Evolutionary conservation across 345 rosid species (phyloP).

Genomic region (Citrus australasica): DNA sequence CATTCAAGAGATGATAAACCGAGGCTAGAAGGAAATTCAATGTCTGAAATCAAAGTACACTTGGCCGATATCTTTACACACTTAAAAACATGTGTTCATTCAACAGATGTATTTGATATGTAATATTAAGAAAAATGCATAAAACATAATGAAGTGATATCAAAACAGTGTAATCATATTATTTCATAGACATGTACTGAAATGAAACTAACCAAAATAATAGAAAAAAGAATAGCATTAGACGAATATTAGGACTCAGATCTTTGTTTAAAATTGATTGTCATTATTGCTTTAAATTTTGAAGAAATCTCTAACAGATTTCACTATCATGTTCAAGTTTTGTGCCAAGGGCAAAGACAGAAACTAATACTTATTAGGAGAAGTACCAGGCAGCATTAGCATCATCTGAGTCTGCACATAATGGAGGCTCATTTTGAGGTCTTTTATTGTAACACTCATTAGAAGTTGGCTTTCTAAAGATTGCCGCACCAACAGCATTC

Average conservation of each 20-base stretch:
- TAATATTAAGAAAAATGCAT: neutral
- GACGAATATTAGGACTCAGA: neutral
- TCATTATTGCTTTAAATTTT: neutral
- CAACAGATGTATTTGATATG: neutral
- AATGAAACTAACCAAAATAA: neutral
- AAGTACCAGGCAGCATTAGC: slow-evolving; percentile 72
- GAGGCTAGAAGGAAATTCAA: neutral
- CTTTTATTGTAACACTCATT: slow-evolving; percentile 58
- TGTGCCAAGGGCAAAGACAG: neutral
- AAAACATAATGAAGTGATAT: neutral
- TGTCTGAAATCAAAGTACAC: neutral
- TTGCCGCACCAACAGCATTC: slow-evolving; percentile 63
- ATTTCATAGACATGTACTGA: neutral
- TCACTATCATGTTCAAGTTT: neutral
- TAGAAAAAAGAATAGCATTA: neutral
- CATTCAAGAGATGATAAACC: neutral
- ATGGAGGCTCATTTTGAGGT: slow-evolving; percentile 51
- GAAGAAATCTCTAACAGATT: neutral
- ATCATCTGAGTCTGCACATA: slow-evolving; percentile 70
- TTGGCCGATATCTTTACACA: neutral
- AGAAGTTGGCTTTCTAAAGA: slow-evolving; percentile 63
- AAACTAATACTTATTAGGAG: neutral
- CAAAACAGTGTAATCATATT: neutral
- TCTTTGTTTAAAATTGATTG: neutral
- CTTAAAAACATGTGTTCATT: neutral